Conservation (phyloP, 2,329 filamentous ascomycete genomes). For the Pestalotiopsis sp. region DNA sequence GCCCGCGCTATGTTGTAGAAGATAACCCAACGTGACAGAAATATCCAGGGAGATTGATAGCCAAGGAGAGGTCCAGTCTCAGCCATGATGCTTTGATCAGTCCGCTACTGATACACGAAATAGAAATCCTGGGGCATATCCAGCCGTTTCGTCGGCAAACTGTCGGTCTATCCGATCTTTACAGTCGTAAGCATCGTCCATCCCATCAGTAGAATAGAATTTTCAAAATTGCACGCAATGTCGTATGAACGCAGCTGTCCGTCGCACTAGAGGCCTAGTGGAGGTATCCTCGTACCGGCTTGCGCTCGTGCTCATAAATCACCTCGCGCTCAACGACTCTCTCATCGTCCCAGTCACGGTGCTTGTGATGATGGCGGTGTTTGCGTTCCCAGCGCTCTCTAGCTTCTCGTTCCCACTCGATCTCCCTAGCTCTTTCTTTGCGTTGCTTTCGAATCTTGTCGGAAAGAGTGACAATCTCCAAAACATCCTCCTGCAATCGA, state of each 20-base stretch:
- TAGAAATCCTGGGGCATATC: not conserved
- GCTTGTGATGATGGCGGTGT: conserved; percentile 36
- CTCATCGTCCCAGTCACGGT: conserved; percentile 57
- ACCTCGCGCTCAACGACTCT: conserved; percentile 70
- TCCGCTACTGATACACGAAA: not conserved
- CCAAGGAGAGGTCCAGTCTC: not conserved
- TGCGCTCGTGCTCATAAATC: conserved; percentile 63
- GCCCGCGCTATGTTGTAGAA: conserved; percentile 11
- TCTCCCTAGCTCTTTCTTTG: conserved; percentile 54
- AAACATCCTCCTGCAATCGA: conserved; percentile 74
- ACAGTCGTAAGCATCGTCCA: not conserved
- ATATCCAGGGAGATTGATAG: not conserved
- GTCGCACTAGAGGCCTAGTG: conserved; percentile 19
- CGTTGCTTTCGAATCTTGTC: conserved; percentile 76
- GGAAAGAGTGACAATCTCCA: conserved; percentile 79
- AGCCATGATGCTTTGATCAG: not conserved
- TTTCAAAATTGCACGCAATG: not conserved
- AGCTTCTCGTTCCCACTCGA: conserved; percentile 62
- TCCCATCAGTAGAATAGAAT: not conserved
- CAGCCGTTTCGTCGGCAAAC: not conserved
- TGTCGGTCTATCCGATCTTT: not conserved
- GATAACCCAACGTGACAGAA: not conserved
- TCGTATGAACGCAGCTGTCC: not conserved
- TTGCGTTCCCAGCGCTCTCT: conserved; percentile 53
- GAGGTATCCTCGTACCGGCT: conserved; percentile 28